Evolutionary conservation across 805 yeast species (phyloP), one percentile per base, ranked within the genome.

Genomic region (Hanseniaspora pseudoguilliermondii): DNA sequence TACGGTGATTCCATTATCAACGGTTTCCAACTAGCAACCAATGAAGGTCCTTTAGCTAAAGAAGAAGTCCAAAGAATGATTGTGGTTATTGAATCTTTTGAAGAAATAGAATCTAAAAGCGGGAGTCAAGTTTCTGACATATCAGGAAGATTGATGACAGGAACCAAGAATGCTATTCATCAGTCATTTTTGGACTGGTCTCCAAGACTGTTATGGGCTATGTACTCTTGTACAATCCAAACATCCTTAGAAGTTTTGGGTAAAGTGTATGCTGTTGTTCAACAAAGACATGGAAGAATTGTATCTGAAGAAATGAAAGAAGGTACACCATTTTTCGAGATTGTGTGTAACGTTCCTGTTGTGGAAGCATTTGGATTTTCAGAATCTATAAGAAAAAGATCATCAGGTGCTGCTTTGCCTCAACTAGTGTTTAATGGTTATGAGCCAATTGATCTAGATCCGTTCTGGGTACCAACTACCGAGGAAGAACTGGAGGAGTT

Each of bases 381-480:
- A 55, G 97, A 91, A 64, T 97, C 95, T 61, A 86, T 93, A 46
- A 75, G 97, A 57, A 93, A 88, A 70, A 79, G 79, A 61, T 91
- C 98, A 0, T 86, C 96, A 1, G 99, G 99, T 57, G 95, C 96
- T 2, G 98, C 98, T 2, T 84, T 86, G 63, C 98, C 99, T 0
- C 98, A 93, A 68, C 74, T 93, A 54, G 86, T 90, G 10, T 93
- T 91, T 64, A 78, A 85, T 32, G 97, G 97, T 0, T 93, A 79
- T 66, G 93, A 89, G 63, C 73, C 83, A 60, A 79, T 91, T 52
- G 95, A 89, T 60, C 79, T 84, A 61, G 97, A 93, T 73, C 99
- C 99, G 47, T 93, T 86, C 75, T 93, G 99, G 99, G 95, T 93
- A 16, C 99, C 99, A 15, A 86, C 93, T 2, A 93, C 98, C 0